Evolutionary conservation across 2,329 filamentous ascomycete genomes (phyloP).

Genomic region (Verticillium isaacii): DNA sequence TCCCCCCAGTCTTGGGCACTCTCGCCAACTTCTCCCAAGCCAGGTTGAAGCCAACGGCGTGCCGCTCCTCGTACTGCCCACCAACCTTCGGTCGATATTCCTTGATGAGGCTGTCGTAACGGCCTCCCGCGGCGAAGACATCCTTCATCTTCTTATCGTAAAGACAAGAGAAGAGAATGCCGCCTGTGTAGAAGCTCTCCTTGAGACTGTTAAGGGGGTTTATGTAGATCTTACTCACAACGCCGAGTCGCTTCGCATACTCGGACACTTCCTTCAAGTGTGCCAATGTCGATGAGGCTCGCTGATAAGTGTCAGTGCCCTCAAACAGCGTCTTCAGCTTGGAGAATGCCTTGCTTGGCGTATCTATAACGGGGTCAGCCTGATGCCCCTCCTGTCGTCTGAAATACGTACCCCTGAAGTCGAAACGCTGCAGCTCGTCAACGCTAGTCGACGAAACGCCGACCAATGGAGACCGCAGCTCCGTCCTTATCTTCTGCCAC

Average conservation of each 20-base stretch:
- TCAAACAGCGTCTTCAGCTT: conserved; percentile 57
- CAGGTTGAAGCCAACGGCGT: conserved; percentile 89
- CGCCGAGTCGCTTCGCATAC: conserved; percentile 70
- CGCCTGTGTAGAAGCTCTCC: conserved; percentile 83
- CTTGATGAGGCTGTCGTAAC: conserved; percentile 85
- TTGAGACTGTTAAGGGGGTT: conserved; percentile 84
- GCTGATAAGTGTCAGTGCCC: conserved; percentile 64
- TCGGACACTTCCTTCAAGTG: conserved; percentile 75
- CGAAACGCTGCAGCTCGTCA: conserved; percentile 84
- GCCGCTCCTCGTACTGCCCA: conserved; percentile 58
- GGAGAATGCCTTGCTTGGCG: conserved; percentile 51
- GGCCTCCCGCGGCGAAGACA: conserved; percentile 87
- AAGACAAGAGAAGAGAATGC: conserved; percentile 84
- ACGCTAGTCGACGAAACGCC: conserved; percentile 85
- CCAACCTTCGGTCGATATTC: conserved; percentile 71
- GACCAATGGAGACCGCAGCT: conserved; percentile 75
- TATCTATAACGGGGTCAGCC: conserved; percentile 30
- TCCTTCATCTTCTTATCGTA: conserved; percentile 80
- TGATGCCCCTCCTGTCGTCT: background rate
- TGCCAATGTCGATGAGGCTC: conserved; percentile 69
- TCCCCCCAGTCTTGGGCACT: conserved; percentile 51
- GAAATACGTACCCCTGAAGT: conserved; percentile 65
- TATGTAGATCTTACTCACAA: conserved; percentile 76
- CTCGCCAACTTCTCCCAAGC: conserved; percentile 79
- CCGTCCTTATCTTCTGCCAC: conserved; percentile 78